Base-by-base conservation (phyloP, 192 early-diverging fungal species). In the Linnemannia exigua region DNA sequence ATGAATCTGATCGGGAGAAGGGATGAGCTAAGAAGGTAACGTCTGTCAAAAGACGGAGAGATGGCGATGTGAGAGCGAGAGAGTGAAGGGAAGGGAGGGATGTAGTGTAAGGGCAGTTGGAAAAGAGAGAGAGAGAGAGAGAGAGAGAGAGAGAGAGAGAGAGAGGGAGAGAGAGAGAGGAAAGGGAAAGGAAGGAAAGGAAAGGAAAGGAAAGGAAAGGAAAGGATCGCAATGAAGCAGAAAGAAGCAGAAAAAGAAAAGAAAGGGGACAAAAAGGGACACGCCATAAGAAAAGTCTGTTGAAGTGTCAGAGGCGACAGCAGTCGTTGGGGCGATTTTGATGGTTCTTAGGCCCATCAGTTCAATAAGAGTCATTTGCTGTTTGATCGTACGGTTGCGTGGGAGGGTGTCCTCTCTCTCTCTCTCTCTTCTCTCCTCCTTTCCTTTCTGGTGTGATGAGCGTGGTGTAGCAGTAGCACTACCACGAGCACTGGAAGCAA, bases 171-270 rank as follows among this genome's bases (percentile, higher is more conserved):
- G 31, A 63, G 3, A 17, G 38, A 47, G 33, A 63, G 50, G 74
- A 37, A 38, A 38, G 19, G 41, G 61, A 80, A 52, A 67, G 36
- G 44, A 28, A 78, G 58, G 48, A 46, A 68, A 67, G 38, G 54
- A 58, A 63, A 74, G 44, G 69, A 70, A 71, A 16, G 44, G 50
- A 77, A 77, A 35, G 35, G 48, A 69, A 77, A 76, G 22, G 66
- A 47, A 68, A 15, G 33, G 12, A 68, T 12, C 36, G 7, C 50
- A 73, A 31, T 19, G 31, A n/a, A 8, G 36, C 9, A 52, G 61
- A 74, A 37, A 22, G 37, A 19, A 74, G 50, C 5, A 16, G 36
- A 28, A 74, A 63, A 28, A 37, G 54, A 5, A 22, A 48, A 12
- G 46, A 33, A 31, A 28, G 5, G 71, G 51, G 51, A 1, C 25